A percentile compares a stretch with the other conserved stretches of the same genome.
phyloP scores from a whole-genome alignment of 257 asterid genomes.

The Ajuga chamaepitys region DNA sequence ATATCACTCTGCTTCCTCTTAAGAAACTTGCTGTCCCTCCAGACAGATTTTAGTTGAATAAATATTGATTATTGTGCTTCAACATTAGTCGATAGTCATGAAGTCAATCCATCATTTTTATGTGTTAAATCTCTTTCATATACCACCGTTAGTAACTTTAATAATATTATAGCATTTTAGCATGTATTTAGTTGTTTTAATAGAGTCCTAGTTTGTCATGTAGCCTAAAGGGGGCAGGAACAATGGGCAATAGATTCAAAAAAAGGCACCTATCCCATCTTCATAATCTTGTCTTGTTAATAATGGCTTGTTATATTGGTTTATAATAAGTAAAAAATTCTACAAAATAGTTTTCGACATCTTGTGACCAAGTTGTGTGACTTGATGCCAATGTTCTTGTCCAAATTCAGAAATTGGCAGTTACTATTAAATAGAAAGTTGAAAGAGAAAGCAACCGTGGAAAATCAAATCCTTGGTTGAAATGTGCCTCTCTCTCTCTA shows the following conservation, averaged over 20 bases:
- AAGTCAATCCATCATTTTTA: background rate
- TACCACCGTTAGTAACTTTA: too few relatives aligned
- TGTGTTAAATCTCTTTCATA: background rate
- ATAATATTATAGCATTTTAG: too few relatives aligned
- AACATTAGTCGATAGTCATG: too few relatives aligned
- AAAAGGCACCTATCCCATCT: too few relatives aligned
- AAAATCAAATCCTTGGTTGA: background rate
- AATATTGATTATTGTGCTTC: too few relatives aligned
- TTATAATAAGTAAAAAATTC: background rate
- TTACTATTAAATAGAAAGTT: constrained; percentile 8
- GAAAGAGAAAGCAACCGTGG: constrained; percentile 1
- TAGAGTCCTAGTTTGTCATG: constrained; percentile 4
- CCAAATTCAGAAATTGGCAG: constrained; percentile 17
- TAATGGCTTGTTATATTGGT: background rate
- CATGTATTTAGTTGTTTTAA: background rate
- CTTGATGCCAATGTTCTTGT: background rate
- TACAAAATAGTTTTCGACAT: background rate
- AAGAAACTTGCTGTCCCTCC: background rate
- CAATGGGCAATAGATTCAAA: background rate
- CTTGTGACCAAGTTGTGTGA: background rate
- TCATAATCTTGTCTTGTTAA: background rate
- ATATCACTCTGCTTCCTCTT: background rate
- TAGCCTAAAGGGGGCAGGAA: constrained; percentile 7
- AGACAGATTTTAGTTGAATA: background rate
- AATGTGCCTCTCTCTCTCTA: background rate